Evolutionary conservation across 2,329 filamentous ascomycete genomes (phyloP).

Genomic region (Xylaria sp.): DNA sequence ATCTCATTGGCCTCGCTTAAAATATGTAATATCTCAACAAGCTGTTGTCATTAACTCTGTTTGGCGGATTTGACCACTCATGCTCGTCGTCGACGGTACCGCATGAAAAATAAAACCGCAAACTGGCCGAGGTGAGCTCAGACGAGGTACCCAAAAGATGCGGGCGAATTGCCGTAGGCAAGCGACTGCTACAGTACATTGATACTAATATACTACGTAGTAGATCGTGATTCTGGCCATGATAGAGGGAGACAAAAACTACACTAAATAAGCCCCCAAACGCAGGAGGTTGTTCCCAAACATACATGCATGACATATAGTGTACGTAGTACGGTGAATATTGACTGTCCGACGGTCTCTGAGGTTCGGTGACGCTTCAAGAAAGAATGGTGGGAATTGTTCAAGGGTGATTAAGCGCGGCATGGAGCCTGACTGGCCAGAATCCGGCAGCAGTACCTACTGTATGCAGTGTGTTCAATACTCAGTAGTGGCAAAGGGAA

Average conservation of each 20-base stretch:
- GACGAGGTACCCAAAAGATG: conserved; percentile 2
- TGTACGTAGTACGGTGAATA: no score
- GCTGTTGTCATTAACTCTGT: conserved; percentile 12
- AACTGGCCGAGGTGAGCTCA: conserved; percentile 23
- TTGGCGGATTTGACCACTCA: conserved; percentile 2
- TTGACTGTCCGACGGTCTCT: no score
- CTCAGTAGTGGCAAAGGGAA: background rate
- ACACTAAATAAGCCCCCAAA: background rate
- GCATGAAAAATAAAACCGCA: conserved; percentile 30
- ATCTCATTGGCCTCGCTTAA: conserved; percentile 32
- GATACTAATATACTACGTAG: background rate
- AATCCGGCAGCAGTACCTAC: background rate
- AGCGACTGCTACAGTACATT: background rate
- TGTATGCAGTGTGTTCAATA: background rate
- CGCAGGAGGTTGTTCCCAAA: background rate
- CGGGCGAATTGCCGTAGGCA: background rate
- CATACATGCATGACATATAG: no score
- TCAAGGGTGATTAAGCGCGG: no score
- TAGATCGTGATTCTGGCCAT: background rate
- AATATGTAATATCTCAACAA: conserved; percentile 22
- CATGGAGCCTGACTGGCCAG: no score
- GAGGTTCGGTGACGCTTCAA: no score
- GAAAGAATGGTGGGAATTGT: background rate
- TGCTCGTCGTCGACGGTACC: conserved; percentile 11
- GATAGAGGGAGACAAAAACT: background rate